These are phyloP conservation scores for Phalaenopsis equestris DNA, from an alignment of 106 monocot genomes.

Conservation along the genomic window DNA sequence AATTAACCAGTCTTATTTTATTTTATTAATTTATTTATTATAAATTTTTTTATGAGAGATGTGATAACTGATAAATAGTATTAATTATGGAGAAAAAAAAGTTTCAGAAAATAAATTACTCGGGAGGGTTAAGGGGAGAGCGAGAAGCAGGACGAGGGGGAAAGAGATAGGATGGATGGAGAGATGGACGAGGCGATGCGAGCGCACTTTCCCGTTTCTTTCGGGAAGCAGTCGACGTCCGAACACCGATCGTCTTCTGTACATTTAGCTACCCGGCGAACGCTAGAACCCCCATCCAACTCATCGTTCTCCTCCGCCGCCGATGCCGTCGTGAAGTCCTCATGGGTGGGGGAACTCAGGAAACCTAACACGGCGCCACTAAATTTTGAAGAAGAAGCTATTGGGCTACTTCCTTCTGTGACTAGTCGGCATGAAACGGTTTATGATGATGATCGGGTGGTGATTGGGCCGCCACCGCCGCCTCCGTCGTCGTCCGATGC, in stretches of 20 bases:
- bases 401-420: slow-evolving; percentile 20
- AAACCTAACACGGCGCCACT: not conserved
- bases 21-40: too few relatives aligned
- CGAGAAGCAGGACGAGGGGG: not conserved
- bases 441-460: slow-evolving; percentile 8
- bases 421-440: slow-evolving; percentile 7
- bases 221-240: slow-evolving; percentile 9
- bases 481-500: not conserved
- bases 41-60: too few relatives aligned
- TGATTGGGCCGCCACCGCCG: slow-evolving; percentile 36
- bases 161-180: slow-evolving; percentile 6
- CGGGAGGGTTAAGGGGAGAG: not conserved
- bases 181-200: slow-evolving; percentile 15
- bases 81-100: too few relatives aligned
- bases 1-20: too few relatives aligned
- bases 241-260: slow-evolving; percentile 5
- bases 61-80: too few relatives aligned
- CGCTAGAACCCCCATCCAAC: slow-evolving; percentile 1
- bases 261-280: slow-evolving; percentile 14
- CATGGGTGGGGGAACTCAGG: not conserved
- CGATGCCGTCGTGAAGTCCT: not conserved
- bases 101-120: too few relatives aligned
- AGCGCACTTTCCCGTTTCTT: slow-evolving; percentile 15
- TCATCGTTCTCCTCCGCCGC: not conserved
- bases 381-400: not conserved